These are phyloP conservation scores for Uronychia binucleata DNA, from an alignment of 73 alveolate genomes.

Conservation along the genomic window DNA sequence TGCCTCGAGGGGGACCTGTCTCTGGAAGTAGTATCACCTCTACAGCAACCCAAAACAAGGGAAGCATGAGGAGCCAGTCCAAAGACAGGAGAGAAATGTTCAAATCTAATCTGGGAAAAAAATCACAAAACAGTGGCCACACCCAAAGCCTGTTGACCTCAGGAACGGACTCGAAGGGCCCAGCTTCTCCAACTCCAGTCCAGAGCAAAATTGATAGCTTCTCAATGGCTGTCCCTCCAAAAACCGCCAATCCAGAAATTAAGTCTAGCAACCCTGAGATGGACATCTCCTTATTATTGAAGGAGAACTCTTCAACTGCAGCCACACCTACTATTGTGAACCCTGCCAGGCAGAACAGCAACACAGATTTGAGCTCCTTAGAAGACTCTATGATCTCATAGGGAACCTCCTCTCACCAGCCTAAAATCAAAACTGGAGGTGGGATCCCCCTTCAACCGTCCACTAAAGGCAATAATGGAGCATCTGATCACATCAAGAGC, in stretches of 20 bases:
- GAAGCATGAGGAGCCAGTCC: background rate
- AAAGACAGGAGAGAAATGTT: background rate
- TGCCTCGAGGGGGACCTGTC: background rate
- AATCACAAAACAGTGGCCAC: background rate
- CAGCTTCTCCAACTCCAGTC: background rate
- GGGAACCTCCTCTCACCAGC: no score
- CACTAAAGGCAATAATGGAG: no score
- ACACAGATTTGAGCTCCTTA: no score
- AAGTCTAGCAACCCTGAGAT: no score
- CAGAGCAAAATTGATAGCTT: background rate
- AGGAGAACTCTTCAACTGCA: no score
- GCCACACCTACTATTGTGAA: no score
- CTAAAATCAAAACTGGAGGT: no score
- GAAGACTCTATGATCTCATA: no score
- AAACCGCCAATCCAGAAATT: background rate
- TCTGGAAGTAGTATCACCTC: background rate
- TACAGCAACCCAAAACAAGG: background rate
- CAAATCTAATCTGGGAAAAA: background rate
- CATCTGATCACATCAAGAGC: no score
- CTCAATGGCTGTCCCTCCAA: background rate
- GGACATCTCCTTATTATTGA: no score
- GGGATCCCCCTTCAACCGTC: no score
- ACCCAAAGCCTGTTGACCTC: background rate
- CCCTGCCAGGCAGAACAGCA: no score
- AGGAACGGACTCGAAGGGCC: background rate